These are phyloP conservation scores for Zelopaecilomyces penicillatus DNA, from an alignment of 2,329 filamentous ascomycete species.

Conservation along the genomic window DNA sequence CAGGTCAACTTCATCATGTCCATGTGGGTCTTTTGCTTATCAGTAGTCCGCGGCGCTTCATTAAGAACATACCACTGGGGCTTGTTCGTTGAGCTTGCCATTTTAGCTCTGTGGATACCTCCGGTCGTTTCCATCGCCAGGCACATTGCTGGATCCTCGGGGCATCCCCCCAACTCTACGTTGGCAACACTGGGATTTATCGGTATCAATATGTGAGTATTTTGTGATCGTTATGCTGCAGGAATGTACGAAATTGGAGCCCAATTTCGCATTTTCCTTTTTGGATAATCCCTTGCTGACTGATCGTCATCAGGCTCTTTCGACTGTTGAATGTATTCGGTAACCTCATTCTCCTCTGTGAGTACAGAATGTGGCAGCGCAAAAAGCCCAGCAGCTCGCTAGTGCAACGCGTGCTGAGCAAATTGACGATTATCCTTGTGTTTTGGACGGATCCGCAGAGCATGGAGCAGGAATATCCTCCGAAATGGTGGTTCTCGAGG, in stretches of 20 bases:
- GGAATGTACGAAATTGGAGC: no score
- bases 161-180: constrained; percentile 11
- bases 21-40: constrained; percentile 25
- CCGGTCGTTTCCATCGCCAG: constrained; percentile 18
- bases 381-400: constrained; percentile 21
- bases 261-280: no score
- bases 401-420: constrained; percentile 17
- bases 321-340: constrained; percentile 31
- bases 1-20: constrained; percentile 30
- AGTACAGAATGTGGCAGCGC: constrained; percentile 31
- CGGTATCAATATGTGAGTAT: constrained; percentile 29
- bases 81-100: constrained; percentile 24
- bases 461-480: constrained; percentile 30
- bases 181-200: constrained; percentile 27
- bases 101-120: constrained; percentile 17
- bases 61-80: constrained; percentile 32
- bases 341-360: constrained; percentile 27
- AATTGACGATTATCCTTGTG: constrained; percentile 23
- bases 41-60: constrained; percentile 24
- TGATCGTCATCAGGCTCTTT: constrained; percentile 20
- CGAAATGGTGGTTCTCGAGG: constrained; percentile 17
- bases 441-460: constrained; percentile 35
- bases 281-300: constrained; percentile 4
- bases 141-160: constrained; percentile 6
- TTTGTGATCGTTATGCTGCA: no score